phyloP scores from a whole-genome alignment of 345 rosid species.

The Raphanus sativus region DNA sequence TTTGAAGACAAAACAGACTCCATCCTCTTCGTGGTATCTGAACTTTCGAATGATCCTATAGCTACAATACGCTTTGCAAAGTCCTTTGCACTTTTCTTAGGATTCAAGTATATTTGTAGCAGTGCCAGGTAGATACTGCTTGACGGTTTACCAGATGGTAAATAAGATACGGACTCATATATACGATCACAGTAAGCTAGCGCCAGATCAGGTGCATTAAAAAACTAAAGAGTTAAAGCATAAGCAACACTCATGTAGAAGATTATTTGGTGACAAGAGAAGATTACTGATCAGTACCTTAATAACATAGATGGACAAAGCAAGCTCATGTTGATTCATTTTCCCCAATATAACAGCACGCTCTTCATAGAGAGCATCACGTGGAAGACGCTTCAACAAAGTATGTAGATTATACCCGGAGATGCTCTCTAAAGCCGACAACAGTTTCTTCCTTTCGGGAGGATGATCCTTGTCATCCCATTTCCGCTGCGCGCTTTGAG shows the following conservation, averaged over 20 bases:
- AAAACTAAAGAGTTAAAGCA: background rate
- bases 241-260: conserved; percentile 10
- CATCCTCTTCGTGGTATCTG: conserved; percentile 46
- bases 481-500: conserved; percentile 60
- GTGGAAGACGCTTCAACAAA: conserved; percentile 82
- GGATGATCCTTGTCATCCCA: conserved; percentile 92
- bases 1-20: conserved; percentile 50
- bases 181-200: conserved; percentile 90
- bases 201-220: conserved; percentile 88
- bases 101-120: conserved; percentile 88
- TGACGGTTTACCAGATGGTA: conserved; percentile 63
- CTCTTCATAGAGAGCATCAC: conserved; percentile 93
- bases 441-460: conserved; percentile 82
- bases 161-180: conserved; percentile 55
- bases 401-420: conserved; percentile 85
- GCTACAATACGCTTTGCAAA: conserved; percentile 75
- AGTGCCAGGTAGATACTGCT: conserved; percentile 90
- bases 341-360: conserved; percentile 90
- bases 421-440: conserved; percentile 89
- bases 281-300: conserved; percentile 54
- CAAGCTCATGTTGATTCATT: conserved; percentile 98
- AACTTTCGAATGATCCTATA: conserved; percentile 60
- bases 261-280: conserved; percentile 6
- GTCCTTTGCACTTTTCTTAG: conserved; percentile 73
- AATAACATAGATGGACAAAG: conserved; percentile 86